These are phyloP conservation scores for Botrytis squamosa DNA, from an alignment of 2,329 filamentous ascomycete species.

Conservation along the genomic window DNA sequence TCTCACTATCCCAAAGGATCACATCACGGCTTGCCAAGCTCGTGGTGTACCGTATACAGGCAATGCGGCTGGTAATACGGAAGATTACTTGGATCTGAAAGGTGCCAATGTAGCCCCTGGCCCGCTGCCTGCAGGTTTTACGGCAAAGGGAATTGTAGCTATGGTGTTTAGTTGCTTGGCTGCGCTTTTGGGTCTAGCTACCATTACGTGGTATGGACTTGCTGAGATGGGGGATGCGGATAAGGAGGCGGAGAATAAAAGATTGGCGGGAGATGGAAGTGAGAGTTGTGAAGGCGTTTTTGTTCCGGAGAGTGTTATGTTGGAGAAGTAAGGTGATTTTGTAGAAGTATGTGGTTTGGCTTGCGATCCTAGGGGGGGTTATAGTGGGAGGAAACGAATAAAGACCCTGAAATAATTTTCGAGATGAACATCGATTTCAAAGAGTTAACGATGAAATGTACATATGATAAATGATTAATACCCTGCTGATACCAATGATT, in stretches of 20 bases:
- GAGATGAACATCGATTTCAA: no score
- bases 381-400: neutral
- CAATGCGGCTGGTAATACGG: conserved; percentile 73
- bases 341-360: neutral
- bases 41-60: conserved; percentile 54
- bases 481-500: neutral
- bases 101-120: conserved; percentile 45
- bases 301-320: neutral
- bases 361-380: rapidly evolving
- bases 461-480: conserved; percentile 8
- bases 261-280: conserved; percentile 11
- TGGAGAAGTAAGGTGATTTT: neutral
- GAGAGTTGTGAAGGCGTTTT: neutral
- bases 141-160: conserved; percentile 37
- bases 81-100: conserved; percentile 59
- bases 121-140: conserved; percentile 37
- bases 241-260: conserved; percentile 28
- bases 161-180: conserved; percentile 36
- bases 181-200: conserved; percentile 35
- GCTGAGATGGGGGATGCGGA: conserved; percentile 38
- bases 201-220: conserved; percentile 37
- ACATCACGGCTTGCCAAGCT: conserved; percentile 57
- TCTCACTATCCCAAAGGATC: conserved; percentile 58
- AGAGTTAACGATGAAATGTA: neutral
- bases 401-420: neutral